A percentile compares a stretch with the other conserved stretches of the same genome.
phyloP scores from a whole-genome alignment of 305 asterid species.

The Coffea humblotiana region DNA sequence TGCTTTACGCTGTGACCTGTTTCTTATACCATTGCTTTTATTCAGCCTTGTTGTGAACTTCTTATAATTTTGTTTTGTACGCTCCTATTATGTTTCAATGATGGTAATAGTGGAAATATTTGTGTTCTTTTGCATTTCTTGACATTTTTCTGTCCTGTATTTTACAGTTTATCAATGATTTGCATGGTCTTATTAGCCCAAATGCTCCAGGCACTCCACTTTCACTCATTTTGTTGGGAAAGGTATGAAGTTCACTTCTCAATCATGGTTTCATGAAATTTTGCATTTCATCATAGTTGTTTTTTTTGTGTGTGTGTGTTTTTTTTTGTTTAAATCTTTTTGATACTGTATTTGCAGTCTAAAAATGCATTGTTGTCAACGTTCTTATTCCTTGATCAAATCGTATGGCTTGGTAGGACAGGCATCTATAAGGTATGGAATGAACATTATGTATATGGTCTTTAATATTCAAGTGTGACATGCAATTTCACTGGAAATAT shows the following conservation, averaged over 20 bases:
- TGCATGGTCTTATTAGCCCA: slow-evolving; percentile 83
- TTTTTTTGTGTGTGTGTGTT: too few relatives aligned
- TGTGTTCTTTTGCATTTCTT: slow-evolving; percentile 15
- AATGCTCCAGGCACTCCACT: slow-evolving; percentile 88
- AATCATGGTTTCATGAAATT: slow-evolving; percentile 11
- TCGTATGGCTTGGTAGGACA: slow-evolving; percentile 88
- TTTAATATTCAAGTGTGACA: background rate
- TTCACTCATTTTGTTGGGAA: slow-evolving; percentile 76
- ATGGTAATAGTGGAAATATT: background rate
- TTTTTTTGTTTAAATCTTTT: background rate
- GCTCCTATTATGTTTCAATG: background rate
- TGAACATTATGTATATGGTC: background rate
- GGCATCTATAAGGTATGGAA: slow-evolving; percentile 83
- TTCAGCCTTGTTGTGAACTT: background rate
- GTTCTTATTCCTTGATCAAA: slow-evolving; percentile 92
- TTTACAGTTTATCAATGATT: slow-evolving; percentile 85
- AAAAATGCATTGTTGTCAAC: slow-evolving; percentile 84
- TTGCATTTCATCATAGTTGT: background rate
- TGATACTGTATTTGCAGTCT: slow-evolving; percentile 50
- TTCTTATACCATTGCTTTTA: background rate
- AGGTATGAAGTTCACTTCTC: slow-evolving; percentile 44
- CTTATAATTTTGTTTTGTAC: background rate
- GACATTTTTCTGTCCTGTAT: slow-evolving; percentile 11
- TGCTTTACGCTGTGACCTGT: background rate
- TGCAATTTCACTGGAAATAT: background rate